Evolutionary conservation across 2,329 filamentous ascomycete genomes (phyloP).

Genomic region (Monosporascus sp.): DNA sequence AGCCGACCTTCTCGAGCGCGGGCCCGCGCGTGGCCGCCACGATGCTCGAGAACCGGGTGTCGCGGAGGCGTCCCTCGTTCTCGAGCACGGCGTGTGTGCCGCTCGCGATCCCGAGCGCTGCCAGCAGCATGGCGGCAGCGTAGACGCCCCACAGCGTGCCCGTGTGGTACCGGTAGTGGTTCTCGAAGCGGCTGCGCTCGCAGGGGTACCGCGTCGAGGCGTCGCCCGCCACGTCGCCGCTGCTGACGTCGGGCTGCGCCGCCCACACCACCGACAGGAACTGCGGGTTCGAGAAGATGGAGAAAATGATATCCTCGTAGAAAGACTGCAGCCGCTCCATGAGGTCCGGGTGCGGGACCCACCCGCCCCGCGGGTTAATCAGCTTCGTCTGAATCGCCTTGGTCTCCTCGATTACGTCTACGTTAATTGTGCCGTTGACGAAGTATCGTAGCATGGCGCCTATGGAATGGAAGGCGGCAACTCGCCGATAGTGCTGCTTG

Average conservation of each 20-base stretch:
- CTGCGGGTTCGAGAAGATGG: constrained; percentile 30
- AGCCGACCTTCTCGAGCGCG: constrained; percentile 31
- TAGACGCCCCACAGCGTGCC: constrained; percentile 33
- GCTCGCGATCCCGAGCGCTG: constrained; percentile 23
- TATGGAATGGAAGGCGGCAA: constrained; percentile 31
- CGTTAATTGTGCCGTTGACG: constrained; percentile 28
- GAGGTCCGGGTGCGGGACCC: constrained; percentile 25
- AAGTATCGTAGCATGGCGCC: constrained; percentile 27
- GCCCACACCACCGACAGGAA: constrained; percentile 32
- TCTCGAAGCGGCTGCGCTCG: constrained; percentile 24
- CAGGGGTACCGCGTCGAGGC: constrained; percentile 26
- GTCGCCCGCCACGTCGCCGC: constrained; percentile 16
- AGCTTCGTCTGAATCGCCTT: constrained; percentile 38
- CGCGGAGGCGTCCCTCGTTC: constrained; percentile 31
- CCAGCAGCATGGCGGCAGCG: constrained; percentile 24
- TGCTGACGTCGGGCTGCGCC: constrained; percentile 18
- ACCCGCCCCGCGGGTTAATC: constrained; percentile 29
- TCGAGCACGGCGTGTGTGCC: constrained; percentile 30
- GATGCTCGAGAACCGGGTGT: constrained; percentile 35
- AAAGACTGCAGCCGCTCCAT: constrained; percentile 22
- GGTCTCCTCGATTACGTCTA: constrained; percentile 22
- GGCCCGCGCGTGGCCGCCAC: constrained; percentile 36
- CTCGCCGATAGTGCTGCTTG: constrained; percentile 23
- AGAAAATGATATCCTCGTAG: constrained; percentile 33
- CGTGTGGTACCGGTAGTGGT: constrained; percentile 28